Base-by-base conservation (phyloP, 2,329 filamentous ascomycete species). In the Diaporthe ampelina region DNA sequence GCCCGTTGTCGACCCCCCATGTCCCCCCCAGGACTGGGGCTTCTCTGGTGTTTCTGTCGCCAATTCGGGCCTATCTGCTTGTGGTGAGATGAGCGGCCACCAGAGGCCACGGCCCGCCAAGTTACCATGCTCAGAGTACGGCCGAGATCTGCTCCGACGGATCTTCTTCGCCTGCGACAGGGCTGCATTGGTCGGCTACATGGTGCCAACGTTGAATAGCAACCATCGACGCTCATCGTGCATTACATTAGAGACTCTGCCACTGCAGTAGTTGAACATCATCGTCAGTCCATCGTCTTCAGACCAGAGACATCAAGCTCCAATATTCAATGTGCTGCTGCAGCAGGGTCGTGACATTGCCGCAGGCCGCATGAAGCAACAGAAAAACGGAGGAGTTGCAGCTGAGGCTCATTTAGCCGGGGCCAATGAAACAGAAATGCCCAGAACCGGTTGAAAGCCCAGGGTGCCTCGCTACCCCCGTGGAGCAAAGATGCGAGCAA, bases 71-170 rank as follows among this genome's bases (percentile, higher is more conserved):
- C 70, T 72, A 69, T 52, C 74, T 76, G 68, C 63, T 70, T 58
- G 54, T 68, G 70, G 59, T 70, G 68, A 74, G 56, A 76, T 74
- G 67, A 63, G 63, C 63, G 63, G 63, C 63, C 63, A 69, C 32
- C 10, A 7, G 54, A 24, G 32, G 48, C 58, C 52, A 71, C 61
- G 69, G 68, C 68, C 68, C 72, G 72, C 74, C 71, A 74, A 61
- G 67, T 54, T 43, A 29, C 35, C 48, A 40, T 72, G 45, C 70
- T 63, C 63, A 45, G 63, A 76, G 63, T 76, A 76, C 69, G 74
- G 72, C 74, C 74, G 74, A 76, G 74, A 76, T 74, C 74, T 76
- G 68, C 54, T 63, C 74, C 74, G 74, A 74, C 70, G 72, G 29
- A 65, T 72, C 59, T 43, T 54, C 45, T 43, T 71, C 70, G 72